These are phyloP conservation scores for Gliomastix tumulicola DNA, from an alignment of 2,329 filamentous ascomycete genomes.

Conservation along the genomic window DNA sequence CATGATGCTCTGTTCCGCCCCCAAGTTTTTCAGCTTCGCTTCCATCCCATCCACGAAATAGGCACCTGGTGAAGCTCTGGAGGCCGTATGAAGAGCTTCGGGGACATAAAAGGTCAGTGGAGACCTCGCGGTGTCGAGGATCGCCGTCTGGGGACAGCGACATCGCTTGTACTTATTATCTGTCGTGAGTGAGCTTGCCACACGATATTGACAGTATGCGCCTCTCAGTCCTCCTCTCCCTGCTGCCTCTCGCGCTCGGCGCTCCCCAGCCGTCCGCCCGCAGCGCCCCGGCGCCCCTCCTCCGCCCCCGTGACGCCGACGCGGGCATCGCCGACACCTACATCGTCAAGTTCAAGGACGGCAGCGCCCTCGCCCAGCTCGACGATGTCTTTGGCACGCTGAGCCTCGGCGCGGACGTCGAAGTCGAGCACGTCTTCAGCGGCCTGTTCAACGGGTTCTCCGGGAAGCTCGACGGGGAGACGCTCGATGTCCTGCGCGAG, in stretches of 20 bases:
- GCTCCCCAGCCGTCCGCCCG: constrained; percentile 13
- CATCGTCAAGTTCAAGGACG: constrained; percentile 13
- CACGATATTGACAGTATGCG: no score
- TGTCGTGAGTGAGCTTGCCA: no score
- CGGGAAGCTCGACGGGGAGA: constrained; percentile 5
- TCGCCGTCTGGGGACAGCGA: no score
- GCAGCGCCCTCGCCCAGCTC: constrained; percentile 4
- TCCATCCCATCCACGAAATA: no score
- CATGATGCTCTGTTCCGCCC: no score
- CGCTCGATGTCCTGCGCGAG: constrained; percentile 6
- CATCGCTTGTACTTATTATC: no score
- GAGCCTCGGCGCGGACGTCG: constrained; percentile 5
- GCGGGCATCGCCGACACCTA: constrained; percentile 10
- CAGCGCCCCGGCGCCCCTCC: constrained; percentile 15
- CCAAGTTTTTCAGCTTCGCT: no score
- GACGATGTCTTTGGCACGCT: constrained; percentile 5
- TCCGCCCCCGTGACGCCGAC: constrained; percentile 6
- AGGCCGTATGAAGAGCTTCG: no score
- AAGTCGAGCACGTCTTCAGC: constrained; percentile 6
- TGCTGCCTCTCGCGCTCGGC: constrained; percentile 13
- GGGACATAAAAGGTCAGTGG: no score
- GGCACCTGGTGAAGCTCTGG: no score
- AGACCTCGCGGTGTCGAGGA: no score
- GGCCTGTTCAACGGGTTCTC: constrained; percentile 7
- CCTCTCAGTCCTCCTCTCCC: constrained; percentile 10